Conservation (phyloP, 805 yeast species). For the Aciculoconidium aculeatum region DNA sequence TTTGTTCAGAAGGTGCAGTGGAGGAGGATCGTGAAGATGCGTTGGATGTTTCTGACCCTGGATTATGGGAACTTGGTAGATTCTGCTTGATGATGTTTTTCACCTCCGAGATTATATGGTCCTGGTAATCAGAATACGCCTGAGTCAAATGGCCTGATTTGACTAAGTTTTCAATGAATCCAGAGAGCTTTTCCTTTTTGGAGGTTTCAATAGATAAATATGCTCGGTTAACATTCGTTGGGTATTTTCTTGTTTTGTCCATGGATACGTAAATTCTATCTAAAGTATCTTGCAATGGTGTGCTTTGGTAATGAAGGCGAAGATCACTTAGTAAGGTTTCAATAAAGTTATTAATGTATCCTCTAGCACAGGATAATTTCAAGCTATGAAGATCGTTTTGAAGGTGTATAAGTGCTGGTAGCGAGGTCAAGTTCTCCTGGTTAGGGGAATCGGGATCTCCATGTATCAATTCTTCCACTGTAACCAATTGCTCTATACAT, state of each 20-base stretch:
- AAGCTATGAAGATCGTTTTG: conserved; percentile 50
- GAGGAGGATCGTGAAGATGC: conserved; percentile 25
- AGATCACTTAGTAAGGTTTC: conserved; percentile 56
- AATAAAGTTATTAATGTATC: conserved; percentile 56
- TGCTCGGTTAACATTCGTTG: conserved; percentile 24
- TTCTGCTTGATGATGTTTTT: conserved; percentile 63
- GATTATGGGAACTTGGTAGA: conserved; percentile 42
- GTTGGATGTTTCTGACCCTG: conserved; percentile 18
- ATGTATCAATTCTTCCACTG: conserved; percentile 51
- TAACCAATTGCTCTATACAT: conserved; percentile 54
- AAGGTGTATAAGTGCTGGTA: conserved; percentile 47
- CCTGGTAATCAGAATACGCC: conserved; percentile 64
- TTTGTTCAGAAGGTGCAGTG: conserved; percentile 17
- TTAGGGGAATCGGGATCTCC: conserved; percentile 34
- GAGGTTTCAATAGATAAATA: conserved; percentile 34
- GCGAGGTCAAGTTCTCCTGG: conserved; percentile 25
- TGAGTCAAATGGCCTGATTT: conserved; percentile 55
- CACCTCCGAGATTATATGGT: conserved; percentile 60
- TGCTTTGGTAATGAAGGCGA: conserved; percentile 47
- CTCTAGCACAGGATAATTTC: conserved; percentile 61
- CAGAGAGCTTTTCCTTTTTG: conserved; percentile 39
- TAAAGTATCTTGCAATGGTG: conserved; percentile 45
- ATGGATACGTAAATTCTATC: conserved; percentile 36
- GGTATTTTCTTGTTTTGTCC: conserved; percentile 19
- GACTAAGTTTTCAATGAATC: conserved; percentile 49